Evolutionary conservation across 2,329 filamentous ascomycete species (phyloP), one percentile per base, ranked within the genome.

Genomic region (Cladophialophora immunda): DNA sequence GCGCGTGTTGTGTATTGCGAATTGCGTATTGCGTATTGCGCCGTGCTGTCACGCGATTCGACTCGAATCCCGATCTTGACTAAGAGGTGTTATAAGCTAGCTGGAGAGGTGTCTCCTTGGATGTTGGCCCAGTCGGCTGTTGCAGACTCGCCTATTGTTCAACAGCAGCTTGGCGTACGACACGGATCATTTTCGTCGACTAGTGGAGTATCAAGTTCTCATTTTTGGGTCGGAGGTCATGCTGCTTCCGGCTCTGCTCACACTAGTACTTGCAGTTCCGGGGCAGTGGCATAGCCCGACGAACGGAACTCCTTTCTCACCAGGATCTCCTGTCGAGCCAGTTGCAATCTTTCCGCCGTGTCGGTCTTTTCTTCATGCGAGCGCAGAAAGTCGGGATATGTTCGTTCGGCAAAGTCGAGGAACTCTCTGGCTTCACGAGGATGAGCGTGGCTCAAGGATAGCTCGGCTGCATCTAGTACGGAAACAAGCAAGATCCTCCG

Each of bases 391-490:
- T 73, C 68, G 4, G 71, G 68, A 52, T 68, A 71, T 29, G 68
- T 58, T n/a, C 50, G 58, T 47, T 70, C 67, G 11, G 68, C 70
- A 55, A 69, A 69, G 25, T 73, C 66, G 50, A 73, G 64, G 45
- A 73, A 58, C 25, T 69, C 59, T 27, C 56, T 58, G 11, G 71
- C 70, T 55, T 70, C 56, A 2, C 15, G 13, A 8, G 55, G 45
- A 4, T 62, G 59, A 19, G 75, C 74, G 61, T 75, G 75, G 17
- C 79, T 75, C 29, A 78, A 71, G 50, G 78, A 73, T 25, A 81
- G 61, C 30, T 76, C 75, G n/a, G 81, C 75, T 6, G 76, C 79
- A 57, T 80, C 76, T 38, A 80, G 76, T 9, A 76, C 73, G n/a
- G 76, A 72, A 2, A 71, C 73, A 45, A 80, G 71, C 52, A 79